phyloP scores from a whole-genome alignment of 2,329 filamentous ascomycete species.

The Cercospora janseana region DNA sequence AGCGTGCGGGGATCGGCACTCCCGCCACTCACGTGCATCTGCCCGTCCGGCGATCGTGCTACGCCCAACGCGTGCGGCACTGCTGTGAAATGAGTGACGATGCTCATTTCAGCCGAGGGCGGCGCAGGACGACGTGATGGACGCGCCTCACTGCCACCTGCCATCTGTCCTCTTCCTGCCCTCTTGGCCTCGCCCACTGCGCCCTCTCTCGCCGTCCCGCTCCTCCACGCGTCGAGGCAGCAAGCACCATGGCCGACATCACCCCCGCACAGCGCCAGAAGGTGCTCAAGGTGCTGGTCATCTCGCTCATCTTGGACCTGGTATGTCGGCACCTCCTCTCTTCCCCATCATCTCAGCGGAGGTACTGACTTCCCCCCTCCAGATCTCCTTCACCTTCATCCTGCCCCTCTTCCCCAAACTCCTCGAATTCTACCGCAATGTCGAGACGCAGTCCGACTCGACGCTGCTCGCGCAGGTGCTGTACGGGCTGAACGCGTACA shows the following conservation, averaged over 20 bases:
- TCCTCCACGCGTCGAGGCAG: not conserved
- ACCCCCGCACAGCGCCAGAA: slow-evolving; percentile 25
- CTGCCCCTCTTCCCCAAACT: slow-evolving; percentile 93
- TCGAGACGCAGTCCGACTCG: slow-evolving; percentile 59
- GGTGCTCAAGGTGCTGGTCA: slow-evolving; percentile 26
- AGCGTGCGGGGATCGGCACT: not conserved
- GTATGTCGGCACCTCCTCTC: slow-evolving; percentile 20
- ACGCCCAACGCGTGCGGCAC: slow-evolving; percentile 6
- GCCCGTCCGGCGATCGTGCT: not conserved
- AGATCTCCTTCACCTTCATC: slow-evolving; percentile 99
- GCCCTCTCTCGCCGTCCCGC: not conserved
- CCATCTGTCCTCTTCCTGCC: slow-evolving; percentile 1
- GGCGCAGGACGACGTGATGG: no score
- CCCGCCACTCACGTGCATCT: slow-evolving; percentile 8
- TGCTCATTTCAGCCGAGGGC: no score
- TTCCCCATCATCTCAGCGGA: no score
- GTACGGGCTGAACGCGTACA: slow-evolving; percentile 85
- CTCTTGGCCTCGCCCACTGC: not conserved
- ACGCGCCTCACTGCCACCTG: no score
- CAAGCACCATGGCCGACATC: slow-evolving; percentile 18
- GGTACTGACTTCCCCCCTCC: no score
- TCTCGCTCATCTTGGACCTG: slow-evolving; percentile 29
- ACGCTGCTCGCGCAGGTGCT: slow-evolving; percentile 79
- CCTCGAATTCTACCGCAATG: slow-evolving; percentile 90
- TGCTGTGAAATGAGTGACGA: not conserved